Base-by-base conservation (phyloP, 306 rosid genomes). In the Vigna angularis region DNA sequence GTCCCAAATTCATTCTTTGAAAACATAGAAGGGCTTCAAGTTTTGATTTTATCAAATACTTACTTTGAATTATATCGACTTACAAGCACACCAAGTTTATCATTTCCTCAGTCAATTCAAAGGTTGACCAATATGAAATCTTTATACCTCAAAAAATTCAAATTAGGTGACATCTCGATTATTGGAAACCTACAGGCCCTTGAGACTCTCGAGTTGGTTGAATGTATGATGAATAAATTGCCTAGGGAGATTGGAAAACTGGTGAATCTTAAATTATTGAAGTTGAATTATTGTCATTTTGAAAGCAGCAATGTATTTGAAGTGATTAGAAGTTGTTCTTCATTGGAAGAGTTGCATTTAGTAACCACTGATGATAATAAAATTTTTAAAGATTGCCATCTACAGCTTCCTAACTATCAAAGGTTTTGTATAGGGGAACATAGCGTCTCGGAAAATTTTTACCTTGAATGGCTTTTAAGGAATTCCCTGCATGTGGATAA, bases 321-420 rank as follows among this genome's bases (percentile, higher is more conserved):
- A 8, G 26, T 52, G 11, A 52, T 52, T 52, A 2, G 3, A 18
- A 0, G 6, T 17, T 78, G 80, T 24, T 11, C 9, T 1, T 48
- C 47, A 15, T 49, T 83, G 15, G 73, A 83, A 67, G 86, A 83
- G 44, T 49, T 78, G 18, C 50, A 73, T 28, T 10, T 24, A 24
- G 3, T 24, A 24, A 24, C 26, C 26, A n/a, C 20, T 20, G 0
- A 20, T 0, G 0, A 20, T 0, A 20, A 20, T 20, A 20, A 20
- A 20, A 26, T 24, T 24, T 24, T 24, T 24, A 24, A 24, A 24
- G 26, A 24, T 24, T 24, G 26, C 26, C 26, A 24, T 24, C 26
- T 24, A 24, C 2, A 24, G 12, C 59, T 53, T 53, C 70, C 64
- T 5, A 0, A 2, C 52, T 36, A 77, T 22, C 13, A 56, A n/a